These are phyloP conservation scores for Cyamopsis tetragonoloba DNA, from an alignment of 306 rosid species.

Conservation along the genomic window DNA sequence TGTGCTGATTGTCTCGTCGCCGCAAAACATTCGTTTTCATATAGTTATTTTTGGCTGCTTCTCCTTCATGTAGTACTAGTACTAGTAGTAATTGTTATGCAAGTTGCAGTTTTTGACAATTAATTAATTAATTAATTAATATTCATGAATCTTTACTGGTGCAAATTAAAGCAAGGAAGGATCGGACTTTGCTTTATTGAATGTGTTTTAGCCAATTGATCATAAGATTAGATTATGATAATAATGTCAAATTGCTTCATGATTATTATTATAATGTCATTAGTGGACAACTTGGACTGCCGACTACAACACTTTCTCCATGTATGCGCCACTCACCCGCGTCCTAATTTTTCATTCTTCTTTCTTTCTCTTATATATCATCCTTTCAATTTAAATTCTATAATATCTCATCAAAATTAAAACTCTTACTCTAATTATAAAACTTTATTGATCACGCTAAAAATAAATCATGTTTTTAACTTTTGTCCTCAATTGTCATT, in stretches of 20 bases:
- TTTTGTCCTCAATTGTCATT: too few relatives aligned
- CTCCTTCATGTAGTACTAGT: too few relatives aligned
- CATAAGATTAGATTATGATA: not conserved
- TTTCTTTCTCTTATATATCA: not conserved
- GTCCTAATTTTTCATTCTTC: not conserved
- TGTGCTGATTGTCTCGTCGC: constrained; percentile 16
- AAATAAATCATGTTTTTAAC: too few relatives aligned
- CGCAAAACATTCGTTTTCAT: constrained; percentile 14
- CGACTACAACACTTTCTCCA: constrained; percentile 32
- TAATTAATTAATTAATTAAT: too few relatives aligned
- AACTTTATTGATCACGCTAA: too few relatives aligned
- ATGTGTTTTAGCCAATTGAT: constrained; percentile 11
- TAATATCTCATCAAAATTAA: too few relatives aligned
- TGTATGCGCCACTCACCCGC: not conserved
- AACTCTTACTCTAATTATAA: too few relatives aligned
- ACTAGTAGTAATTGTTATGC: too few relatives aligned
- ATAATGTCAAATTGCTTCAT: constrained; percentile 19
- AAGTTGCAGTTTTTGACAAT: constrained; percentile 17
- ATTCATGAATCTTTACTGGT: constrained; percentile 28
- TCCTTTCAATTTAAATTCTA: constrained; percentile 2
- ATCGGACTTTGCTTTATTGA: constrained; percentile 2
- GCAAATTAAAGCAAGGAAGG: not conserved
- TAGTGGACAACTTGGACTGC: constrained; percentile 34
- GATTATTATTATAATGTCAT: not conserved
- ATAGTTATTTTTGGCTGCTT: too few relatives aligned